These are phyloP conservation scores for Ogataea nitratoaversa DNA, from an alignment of 805 yeast genomes.

Conservation along the genomic window DNA sequence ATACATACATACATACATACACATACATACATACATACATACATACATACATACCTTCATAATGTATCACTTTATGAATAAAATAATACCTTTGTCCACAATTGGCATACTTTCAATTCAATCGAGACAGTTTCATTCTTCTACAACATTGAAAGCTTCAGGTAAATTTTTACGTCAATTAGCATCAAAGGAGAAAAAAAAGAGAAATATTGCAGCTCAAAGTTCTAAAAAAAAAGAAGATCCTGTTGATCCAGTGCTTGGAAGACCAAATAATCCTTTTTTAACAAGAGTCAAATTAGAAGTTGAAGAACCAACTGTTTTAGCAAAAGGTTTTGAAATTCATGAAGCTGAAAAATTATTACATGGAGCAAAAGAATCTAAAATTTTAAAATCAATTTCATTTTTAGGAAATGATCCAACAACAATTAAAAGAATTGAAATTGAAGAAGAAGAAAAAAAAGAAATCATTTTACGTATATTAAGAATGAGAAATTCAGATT, in stretches of 20 bases:
- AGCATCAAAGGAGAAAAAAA: conserved; percentile 10
- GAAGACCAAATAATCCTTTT: conserved; percentile 63
- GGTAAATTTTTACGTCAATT: conserved; percentile 12
- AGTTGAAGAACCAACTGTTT: conserved; percentile 58
- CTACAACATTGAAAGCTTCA: conserved; percentile 7
- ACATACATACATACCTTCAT: background rate
- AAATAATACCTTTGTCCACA: background rate
- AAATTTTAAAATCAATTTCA: conserved; percentile 32
- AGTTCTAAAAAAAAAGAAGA: conserved; percentile 20
- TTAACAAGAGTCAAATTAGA: conserved; percentile 63
- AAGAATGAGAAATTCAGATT: conserved; percentile 65
- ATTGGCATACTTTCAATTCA: background rate
- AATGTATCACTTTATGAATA: background rate
- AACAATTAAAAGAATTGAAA: conserved; percentile 20
- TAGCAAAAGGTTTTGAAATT: conserved; percentile 55
- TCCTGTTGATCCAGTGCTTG: conserved; percentile 80
- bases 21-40: background rate
- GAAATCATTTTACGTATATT: conserved; percentile 69
- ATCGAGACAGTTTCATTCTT: conserved; percentile 10
- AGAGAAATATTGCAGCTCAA: conserved; percentile 16
- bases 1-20: background rate
- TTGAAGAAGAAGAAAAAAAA: conserved; percentile 52
- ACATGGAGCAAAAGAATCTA: conserved; percentile 71
- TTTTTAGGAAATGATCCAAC: conserved; percentile 20
- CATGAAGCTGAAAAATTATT: conserved; percentile 71